Conservation (phyloP, 208 protist genomes). For the Wallacemonas collosoma region DNA sequence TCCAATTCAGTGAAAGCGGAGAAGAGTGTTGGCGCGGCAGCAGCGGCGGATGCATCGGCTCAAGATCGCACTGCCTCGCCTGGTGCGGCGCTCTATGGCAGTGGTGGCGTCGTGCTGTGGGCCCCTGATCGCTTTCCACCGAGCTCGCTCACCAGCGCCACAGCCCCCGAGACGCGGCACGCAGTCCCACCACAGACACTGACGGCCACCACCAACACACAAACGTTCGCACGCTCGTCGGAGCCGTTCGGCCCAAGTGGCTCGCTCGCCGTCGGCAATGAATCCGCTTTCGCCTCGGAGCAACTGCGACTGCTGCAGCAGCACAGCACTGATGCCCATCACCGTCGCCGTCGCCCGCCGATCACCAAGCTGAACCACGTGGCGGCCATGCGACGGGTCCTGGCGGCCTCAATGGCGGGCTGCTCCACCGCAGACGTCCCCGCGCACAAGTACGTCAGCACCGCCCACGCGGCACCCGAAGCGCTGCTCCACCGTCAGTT, state of each 20-base stretch:
- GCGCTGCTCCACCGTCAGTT: slow-evolving; percentile 46
- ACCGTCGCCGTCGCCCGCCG: slow-evolving; percentile 24
- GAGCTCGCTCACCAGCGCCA: background rate
- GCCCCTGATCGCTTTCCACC: slow-evolving; percentile 4
- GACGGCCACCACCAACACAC: slow-evolving; percentile 2
- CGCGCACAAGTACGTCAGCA: slow-evolving; percentile 49
- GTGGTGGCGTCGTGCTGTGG: slow-evolving; percentile 8
- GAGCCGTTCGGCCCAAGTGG: background rate
- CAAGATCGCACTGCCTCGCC: background rate
- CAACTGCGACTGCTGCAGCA: slow-evolving; percentile 33
- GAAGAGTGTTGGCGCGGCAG: too few species aligned
- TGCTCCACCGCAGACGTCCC: slow-evolving; percentile 23
- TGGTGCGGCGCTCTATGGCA: background rate
- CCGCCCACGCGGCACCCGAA: slow-evolving; percentile 71
- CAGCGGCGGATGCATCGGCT: too few species aligned
- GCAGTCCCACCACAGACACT: slow-evolving; percentile 7
- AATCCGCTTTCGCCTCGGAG: slow-evolving; percentile 12
- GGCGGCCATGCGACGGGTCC: slow-evolving; percentile 30
- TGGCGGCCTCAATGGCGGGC: slow-evolving; percentile 16
- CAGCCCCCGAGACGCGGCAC: slow-evolving; percentile 4
- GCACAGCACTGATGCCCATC: slow-evolving; percentile 14
- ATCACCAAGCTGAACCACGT: slow-evolving; percentile 42
- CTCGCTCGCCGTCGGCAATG: slow-evolving; percentile 5
- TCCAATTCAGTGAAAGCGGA: background rate
- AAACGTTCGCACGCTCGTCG: background rate